These are phyloP conservation scores for Oryza nivara DNA, from an alignment of 176 grass and related monocot species.

Conservation along the genomic window DNA sequence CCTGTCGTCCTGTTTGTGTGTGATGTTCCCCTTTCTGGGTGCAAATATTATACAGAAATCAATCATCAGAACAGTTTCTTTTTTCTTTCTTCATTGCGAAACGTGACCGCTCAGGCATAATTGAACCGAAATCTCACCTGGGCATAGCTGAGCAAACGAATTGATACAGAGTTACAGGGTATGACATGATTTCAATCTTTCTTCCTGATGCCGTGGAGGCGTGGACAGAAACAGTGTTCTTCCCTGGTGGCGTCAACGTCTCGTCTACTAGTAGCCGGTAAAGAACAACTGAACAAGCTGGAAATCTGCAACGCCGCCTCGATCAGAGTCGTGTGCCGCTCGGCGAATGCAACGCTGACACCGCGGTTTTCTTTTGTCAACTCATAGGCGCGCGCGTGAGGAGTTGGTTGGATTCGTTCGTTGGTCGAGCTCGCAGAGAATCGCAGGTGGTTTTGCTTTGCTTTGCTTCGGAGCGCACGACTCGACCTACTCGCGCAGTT, in stretches of 20 bases:
- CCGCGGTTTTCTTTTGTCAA: neutral
- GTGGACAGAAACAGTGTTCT: neutral
- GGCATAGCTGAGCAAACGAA: neutral
- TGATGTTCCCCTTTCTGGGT: neutral
- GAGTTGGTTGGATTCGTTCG: neutral
- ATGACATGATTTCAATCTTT: neutral
- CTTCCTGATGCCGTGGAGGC: no score
- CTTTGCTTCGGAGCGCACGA: no score
- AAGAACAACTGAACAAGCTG: neutral
- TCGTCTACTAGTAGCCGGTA: neutral
- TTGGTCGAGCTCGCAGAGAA: neutral
- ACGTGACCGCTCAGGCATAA: neutral
- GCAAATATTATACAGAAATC: constrained; percentile 23
- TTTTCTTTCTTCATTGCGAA: neutral
- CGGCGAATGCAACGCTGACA: neutral
- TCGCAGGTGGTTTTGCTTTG: no score
- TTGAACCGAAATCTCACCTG: neutral
- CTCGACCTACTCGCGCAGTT: neutral
- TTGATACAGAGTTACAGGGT: neutral
- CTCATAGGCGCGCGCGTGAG: neutral
- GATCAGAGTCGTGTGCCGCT: neutral
- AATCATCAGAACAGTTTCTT: neutral
- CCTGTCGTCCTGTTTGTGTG: neutral
- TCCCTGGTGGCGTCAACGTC: neutral
- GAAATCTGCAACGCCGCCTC: neutral